phyloP scores from a whole-genome alignment of 176 grass and related monocot species.

The Aegilops tauschii region DNA sequence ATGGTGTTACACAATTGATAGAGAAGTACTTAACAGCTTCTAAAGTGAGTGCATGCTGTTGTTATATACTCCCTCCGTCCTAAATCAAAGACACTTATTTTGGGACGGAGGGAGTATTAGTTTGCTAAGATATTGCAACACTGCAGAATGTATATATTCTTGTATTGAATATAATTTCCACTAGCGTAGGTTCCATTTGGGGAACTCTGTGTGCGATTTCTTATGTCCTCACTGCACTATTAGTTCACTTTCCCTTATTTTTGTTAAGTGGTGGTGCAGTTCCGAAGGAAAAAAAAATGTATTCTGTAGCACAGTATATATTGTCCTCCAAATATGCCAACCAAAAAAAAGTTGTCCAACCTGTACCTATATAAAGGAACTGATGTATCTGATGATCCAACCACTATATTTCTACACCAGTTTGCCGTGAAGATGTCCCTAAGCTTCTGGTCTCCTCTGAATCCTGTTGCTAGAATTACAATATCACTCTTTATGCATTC shows the following conservation, averaged over 20 bases:
- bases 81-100: no score
- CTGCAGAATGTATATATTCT: neutral
- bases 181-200: neutral
- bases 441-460: slow-evolving; percentile 88
- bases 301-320: neutral
- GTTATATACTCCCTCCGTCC: neutral
- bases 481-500: slow-evolving; percentile 57
- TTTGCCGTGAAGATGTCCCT: slow-evolving; percentile 69
- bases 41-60: neutral
- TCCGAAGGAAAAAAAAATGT: neutral
- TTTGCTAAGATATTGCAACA: neutral
- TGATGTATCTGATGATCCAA: slow-evolving; percentile 49
- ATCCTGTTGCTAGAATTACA: slow-evolving; percentile 87
- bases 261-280: neutral
- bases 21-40: neutral
- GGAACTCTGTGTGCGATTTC: neutral
- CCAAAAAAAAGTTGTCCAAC: neutral
- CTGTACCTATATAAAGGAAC: slow-evolving; percentile 75
- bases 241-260: neutral
- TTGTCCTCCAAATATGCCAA: neutral
- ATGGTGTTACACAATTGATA: neutral
- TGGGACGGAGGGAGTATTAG: neutral
- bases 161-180: neutral
- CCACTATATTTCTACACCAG: slow-evolving; percentile 59
- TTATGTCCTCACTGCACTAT: slow-evolving; percentile 4